Evolutionary conservation across 2,329 filamentous ascomycete species (phyloP).

Genomic region (Blastomyces silverae): DNA sequence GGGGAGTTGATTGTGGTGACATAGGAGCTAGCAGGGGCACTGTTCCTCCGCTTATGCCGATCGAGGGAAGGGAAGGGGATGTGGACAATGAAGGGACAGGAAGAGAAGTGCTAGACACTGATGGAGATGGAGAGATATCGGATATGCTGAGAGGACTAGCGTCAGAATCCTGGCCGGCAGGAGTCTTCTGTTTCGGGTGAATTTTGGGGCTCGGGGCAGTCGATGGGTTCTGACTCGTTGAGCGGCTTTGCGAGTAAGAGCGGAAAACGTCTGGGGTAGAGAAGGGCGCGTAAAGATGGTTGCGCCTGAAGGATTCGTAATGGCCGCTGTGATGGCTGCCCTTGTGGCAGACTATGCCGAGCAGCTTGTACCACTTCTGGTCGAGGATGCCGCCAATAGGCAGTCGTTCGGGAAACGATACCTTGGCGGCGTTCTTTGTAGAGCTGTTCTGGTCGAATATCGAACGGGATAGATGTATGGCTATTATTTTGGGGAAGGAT

Average conservation of each 20-base stretch:
- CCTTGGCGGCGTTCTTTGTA: conserved; percentile 90
- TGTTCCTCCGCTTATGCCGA: conserved; percentile 10
- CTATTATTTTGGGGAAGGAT: conserved; percentile 78
- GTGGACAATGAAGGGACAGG: conserved; percentile 19
- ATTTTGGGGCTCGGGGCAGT: conserved; percentile 45
- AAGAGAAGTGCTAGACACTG: conserved; percentile 29
- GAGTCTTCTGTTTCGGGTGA: conserved; percentile 33
- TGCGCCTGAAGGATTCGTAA: conserved; percentile 90
- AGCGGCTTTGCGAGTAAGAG: conserved; percentile 59
- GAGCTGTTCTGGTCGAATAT: conserved; percentile 78
- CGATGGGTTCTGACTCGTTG: conserved; percentile 49
- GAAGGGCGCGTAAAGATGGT: conserved; percentile 70
- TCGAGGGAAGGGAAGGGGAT: conserved; percentile 20
- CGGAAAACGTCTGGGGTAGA: conserved; percentile 76
- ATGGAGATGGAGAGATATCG: conserved; percentile 29
- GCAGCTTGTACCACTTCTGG: conserved; percentile 72
- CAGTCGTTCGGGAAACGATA: conserved; percentile 81
- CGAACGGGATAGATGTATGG: conserved; percentile 85
- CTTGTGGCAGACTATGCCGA: conserved; percentile 87
- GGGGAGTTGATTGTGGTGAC: conserved; percentile 2
- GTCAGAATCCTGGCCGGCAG: conserved; percentile 25
- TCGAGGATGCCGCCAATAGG: conserved; percentile 72
- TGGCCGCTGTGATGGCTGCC: conserved; percentile 94
- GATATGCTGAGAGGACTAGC: conserved; percentile 29
- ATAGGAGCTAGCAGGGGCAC: background rate